A percentile compares a stretch with the other conserved stretches of the same genome.
Evolutionary conservation across 192 early-diverging fungal genomes (phyloP).

Genomic region (Dimargaris xerosporica): DNA sequence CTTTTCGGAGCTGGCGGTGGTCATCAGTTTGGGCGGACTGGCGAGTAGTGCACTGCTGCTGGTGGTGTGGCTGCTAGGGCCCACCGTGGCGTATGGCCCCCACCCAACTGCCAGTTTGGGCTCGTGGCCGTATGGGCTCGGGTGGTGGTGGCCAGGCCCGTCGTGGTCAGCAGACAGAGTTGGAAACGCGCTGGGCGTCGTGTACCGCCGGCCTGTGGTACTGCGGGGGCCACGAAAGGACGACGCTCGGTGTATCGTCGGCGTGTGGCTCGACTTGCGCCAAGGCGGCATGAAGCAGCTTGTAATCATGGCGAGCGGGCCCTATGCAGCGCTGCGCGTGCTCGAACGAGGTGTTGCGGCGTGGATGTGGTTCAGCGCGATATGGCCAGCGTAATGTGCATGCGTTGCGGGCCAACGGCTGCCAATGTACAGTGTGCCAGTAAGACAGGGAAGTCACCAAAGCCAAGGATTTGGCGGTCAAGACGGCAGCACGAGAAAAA

Average conservation of each 20-base stretch:
- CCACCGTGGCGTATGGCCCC: background rate
- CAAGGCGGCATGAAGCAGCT: conserved; percentile 9
- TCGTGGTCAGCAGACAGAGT: too few relatives aligned
- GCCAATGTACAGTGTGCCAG: too few relatives aligned
- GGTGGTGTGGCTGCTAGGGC: background rate
- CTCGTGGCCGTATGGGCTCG: background rate
- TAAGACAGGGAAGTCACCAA: too few relatives aligned
- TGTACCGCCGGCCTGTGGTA: background rate
- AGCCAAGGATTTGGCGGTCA: too few relatives aligned
- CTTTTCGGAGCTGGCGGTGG: background rate
- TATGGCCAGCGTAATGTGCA: too few relatives aligned
- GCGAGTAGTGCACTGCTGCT: background rate
- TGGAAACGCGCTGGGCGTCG: background rate
- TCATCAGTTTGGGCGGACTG: conserved; percentile 4
- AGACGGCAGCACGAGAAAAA: too few relatives aligned
- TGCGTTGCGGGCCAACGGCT: too few relatives aligned
- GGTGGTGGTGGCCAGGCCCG: too few relatives aligned
- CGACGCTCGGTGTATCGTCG: background rate
- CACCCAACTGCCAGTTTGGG: background rate
- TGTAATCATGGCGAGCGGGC: conserved; percentile 5
- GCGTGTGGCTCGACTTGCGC: conserved; percentile 1
- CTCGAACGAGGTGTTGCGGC: too few relatives aligned
- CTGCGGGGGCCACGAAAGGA: background rate
- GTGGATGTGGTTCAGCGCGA: too few relatives aligned
- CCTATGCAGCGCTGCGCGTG: too few relatives aligned